Base-by-base conservation (phyloP, 2,329 filamentous ascomycete genomes). In the Tothia fuscella region DNA sequence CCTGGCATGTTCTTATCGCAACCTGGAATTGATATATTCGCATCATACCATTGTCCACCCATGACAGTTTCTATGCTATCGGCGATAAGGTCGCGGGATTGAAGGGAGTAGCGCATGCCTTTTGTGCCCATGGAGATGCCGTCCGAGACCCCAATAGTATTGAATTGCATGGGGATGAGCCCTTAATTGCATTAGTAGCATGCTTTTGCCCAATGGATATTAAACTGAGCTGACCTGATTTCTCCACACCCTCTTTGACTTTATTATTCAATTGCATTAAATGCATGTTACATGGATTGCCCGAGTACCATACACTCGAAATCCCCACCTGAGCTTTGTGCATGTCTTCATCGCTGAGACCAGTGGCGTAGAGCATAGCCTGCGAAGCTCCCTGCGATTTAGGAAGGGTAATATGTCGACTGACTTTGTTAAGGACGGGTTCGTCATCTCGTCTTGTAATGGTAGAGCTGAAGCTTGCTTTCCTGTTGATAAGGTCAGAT, bases 251-350 rank as follows among this genome's bases (percentile, higher is more conserved):
- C 56, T 82, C 74, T 51, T 76, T 79, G 50, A 94, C 82, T 49
- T 80, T 68, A 60, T 81, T 72, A 58, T 84, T 93, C 47, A 98
- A 76, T 56, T 93, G 84, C 63, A 98, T 72, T 48, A 98, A 70
- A 64, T 98, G 91, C 89, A 95, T 98, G 68, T 98, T 98, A 72
- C 91, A 98, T 20, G 91, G 91, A 67, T 98, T 98, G 44, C 91
- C 91, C 53, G 86, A 82, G 66, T 89, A 95, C 91, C 91, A 98
- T 47, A 96, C 88, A 5, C 88, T 95, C 31, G 89, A 93, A 59
- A 98, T 96, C 51, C 91, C 91, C 52, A 98, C 81, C 69, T 98
- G 93, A 20, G 91, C 82, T 70, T 96, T 98, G 68, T 82, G 80
- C 80, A 96, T 84, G 63, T 94, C 88, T 43, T 74, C 72, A 57